Evolutionary conservation across 257 asterid genomes (phyloP).

Genomic region (Solanum megistacrolobum): DNA sequence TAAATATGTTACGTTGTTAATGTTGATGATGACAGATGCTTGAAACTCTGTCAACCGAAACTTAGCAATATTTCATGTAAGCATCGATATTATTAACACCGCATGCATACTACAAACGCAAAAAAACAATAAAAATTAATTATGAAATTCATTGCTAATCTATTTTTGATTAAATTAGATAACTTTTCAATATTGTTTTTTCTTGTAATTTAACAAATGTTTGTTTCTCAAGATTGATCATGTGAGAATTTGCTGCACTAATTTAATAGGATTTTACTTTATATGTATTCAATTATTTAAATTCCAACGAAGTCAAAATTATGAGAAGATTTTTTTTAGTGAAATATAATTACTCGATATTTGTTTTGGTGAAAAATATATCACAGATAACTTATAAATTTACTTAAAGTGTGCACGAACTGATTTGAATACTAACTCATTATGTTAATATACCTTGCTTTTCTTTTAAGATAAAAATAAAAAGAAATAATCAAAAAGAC

Average conservation of each 20-base stretch:
- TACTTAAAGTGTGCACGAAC: background rate
- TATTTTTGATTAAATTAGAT: background rate
- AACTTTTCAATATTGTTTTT: background rate
- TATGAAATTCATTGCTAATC: background rate
- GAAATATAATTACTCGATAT: background rate
- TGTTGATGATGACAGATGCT: accelerated
- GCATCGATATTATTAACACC: background rate
- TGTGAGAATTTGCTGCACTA: background rate
- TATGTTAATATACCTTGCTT: background rate
- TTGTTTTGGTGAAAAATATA: background rate
- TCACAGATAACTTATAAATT: accelerated
- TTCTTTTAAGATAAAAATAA: background rate
- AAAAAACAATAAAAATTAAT: no score
- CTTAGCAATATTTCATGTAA: background rate
- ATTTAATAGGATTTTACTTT: background rate
- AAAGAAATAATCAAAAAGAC: background rate
- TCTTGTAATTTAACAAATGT: background rate
- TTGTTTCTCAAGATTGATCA: no score
- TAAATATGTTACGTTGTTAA: no score
- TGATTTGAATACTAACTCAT: background rate
- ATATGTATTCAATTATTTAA: background rate
- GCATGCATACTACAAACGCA: no score
- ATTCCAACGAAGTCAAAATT: background rate
- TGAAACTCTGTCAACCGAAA: background rate
- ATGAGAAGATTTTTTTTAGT: accelerated